Conservation (phyloP, 768 basidiomycete genomes). For the Termitomyces titanicus region DNA sequence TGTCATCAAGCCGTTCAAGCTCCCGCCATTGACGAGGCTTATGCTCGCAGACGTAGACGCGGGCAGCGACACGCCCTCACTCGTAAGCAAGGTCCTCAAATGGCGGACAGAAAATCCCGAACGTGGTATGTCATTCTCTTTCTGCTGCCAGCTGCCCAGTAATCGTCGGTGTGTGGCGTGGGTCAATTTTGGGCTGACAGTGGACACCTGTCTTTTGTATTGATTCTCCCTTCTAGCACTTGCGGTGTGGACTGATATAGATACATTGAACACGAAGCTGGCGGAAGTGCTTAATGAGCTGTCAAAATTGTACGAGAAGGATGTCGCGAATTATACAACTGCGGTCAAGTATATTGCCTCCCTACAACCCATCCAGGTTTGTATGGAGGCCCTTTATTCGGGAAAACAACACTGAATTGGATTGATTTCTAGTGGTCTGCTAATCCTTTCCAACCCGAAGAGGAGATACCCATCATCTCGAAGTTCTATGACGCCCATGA, state of each 20-base stretch:
- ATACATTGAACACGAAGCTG: conserved; percentile 58
- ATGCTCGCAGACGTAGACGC: conserved; percentile 95
- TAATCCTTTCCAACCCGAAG: conserved; percentile 46
- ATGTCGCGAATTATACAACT: conserved; percentile 48
- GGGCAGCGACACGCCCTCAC: conserved; percentile 92
- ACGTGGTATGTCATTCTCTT: conserved; percentile 38
- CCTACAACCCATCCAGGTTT: conserved; percentile 54
- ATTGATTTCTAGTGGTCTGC: conserved; percentile 49
- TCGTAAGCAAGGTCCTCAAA: conserved; percentile 86
- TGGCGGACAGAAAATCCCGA: conserved; percentile 72
- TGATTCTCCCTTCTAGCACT: conserved; percentile 40
- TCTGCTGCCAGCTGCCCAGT: not conserved
- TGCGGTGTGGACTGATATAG: conserved; percentile 61
- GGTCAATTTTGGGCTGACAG: conserved; percentile 5
- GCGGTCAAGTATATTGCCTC: conserved; percentile 62
- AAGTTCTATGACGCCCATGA: conserved; percentile 56
- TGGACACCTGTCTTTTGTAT: not conserved
- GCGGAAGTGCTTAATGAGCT: conserved; percentile 49
- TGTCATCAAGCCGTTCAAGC: conserved; percentile 60
- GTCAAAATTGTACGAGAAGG: conserved; percentile 41
- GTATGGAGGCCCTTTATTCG: conserved; percentile 5
- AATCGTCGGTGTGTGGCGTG: conserved; percentile 3
- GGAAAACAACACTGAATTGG: not conserved
- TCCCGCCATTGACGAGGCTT: conserved; percentile 81
- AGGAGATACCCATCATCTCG: conserved; percentile 43